These are phyloP conservation scores for Francoa sonchifolia DNA, from an alignment of 441 rosid species.

Conservation along the genomic window DNA sequence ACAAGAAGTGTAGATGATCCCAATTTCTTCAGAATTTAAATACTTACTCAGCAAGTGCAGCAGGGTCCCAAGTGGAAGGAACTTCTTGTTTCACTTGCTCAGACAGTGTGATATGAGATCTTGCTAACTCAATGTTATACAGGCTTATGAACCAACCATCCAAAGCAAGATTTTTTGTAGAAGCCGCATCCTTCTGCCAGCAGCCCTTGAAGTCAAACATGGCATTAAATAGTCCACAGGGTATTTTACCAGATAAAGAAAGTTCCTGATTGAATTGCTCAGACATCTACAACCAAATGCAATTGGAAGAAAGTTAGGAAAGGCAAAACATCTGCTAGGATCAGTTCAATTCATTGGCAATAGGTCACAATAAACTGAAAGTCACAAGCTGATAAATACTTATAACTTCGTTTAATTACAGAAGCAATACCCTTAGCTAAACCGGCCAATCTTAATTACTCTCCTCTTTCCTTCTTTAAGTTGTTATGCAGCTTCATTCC, in stretches of 20 bases:
- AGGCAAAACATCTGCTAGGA: not conserved
- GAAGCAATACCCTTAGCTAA: too few relatives aligned
- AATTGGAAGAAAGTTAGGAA: not conserved
- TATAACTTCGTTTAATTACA: too few relatives aligned
- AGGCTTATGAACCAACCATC: constrained; percentile 89
- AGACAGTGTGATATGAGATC: constrained; percentile 48
- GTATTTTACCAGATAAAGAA: constrained; percentile 65
- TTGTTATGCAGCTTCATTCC: too few relatives aligned
- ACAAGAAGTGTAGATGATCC: not conserved
- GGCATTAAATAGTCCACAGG: constrained; percentile 59
- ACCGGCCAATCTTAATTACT: too few relatives aligned
- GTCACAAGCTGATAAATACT: too few relatives aligned
- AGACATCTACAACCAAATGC: constrained; percentile 63
- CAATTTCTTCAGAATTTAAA: not conserved
- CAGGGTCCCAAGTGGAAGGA: constrained; percentile 81
- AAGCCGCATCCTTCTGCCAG: constrained; percentile 79
- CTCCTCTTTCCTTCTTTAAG: too few relatives aligned
- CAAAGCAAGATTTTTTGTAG: constrained; percentile 46
- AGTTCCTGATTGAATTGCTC: constrained; percentile 76
- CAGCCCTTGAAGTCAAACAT: constrained; percentile 59
- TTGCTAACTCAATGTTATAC: constrained; percentile 64
- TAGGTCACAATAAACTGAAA: too few relatives aligned
- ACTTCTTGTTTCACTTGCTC: constrained; percentile 61
- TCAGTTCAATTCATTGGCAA: too few relatives aligned
- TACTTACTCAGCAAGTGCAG: constrained; percentile 77